These are phyloP conservation scores for Cladobotryum protrusum DNA, from an alignment of 2,329 filamentous ascomycete species.

Conservation along the genomic window DNA sequence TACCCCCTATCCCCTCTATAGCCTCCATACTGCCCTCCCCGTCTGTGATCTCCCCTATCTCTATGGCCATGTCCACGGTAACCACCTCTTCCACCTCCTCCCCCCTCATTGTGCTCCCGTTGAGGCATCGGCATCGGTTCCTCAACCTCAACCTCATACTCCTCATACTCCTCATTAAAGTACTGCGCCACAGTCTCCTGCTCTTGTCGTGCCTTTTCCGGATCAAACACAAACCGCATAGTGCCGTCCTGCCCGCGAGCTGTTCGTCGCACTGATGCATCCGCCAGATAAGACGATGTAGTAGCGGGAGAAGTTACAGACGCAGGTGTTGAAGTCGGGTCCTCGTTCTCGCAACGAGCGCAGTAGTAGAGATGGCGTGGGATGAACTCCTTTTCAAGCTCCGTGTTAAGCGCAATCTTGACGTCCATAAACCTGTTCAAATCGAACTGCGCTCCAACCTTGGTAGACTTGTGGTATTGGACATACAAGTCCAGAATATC, in stretches of 20 bases:
- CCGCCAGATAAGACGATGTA: constrained; percentile 32
- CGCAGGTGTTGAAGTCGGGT: constrained; percentile 15
- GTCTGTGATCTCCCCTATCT: constrained; percentile 27
- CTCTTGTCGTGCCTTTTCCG: constrained; percentile 67
- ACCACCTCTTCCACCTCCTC: constrained; percentile 16
- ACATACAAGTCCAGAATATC: constrained; percentile 91
- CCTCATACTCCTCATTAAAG: constrained; percentile 68
- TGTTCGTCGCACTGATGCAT: constrained; percentile 25
- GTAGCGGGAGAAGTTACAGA: constrained; percentile 34
- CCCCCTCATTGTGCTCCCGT: constrained; percentile 14
- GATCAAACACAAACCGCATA: constrained; percentile 83
- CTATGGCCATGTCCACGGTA: constrained; percentile 21
- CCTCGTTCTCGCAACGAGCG: constrained; percentile 41
- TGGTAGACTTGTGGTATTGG: constrained; percentile 68
- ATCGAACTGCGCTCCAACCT: constrained; percentile 65
- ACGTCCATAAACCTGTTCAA: constrained; percentile 77
- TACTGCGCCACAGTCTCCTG: constrained; percentile 59
- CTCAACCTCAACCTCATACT: constrained; percentile 73
- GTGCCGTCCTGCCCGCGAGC: constrained; percentile 59
- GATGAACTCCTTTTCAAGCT: constrained; percentile 58
- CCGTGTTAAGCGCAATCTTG: constrained; percentile 79
- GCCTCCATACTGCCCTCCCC: constrained; percentile 29
- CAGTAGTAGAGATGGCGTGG: constrained; percentile 60
- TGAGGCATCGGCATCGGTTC: constrained; percentile 40
- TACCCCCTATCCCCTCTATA: constrained; percentile 30